Percentiles rank a stretch among this genome's conserved stretches.
phyloP scores from a whole-genome alignment of 352 stramenopile genomes.

The Phytophthora colocasiae region DNA sequence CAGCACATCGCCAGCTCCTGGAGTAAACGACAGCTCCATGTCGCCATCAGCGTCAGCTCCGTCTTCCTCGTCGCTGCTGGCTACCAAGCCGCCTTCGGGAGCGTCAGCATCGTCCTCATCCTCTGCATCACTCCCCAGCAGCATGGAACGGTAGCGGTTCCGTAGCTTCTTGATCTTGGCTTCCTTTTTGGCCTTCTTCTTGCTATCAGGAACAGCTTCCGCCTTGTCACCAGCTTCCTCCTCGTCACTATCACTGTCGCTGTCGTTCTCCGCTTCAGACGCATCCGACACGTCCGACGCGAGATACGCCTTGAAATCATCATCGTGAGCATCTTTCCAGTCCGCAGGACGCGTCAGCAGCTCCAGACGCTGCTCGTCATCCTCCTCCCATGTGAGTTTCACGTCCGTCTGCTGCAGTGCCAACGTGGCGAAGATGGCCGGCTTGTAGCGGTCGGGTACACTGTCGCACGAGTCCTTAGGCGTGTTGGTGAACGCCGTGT shows the following conservation, averaged over 20 bases:
- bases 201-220: slow-evolving; percentile 30
- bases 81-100: slow-evolving; percentile 24
- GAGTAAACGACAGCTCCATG: slow-evolving; percentile 90
- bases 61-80: slow-evolving; percentile 45
- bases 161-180: slow-evolving; percentile 83
- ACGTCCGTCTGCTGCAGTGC: slow-evolving; percentile 94
- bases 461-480: slow-evolving; percentile 85
- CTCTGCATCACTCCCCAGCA: slow-evolving; percentile 77
- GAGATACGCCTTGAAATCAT: slow-evolving; percentile 95
- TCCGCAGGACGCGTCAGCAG: slow-evolving; percentile 73
- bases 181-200: slow-evolving; percentile 64
- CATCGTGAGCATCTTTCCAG: slow-evolving; percentile 90
- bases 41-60: slow-evolving; percentile 46
- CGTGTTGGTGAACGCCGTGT: slow-evolving; percentile 88
- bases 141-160: slow-evolving; percentile 80
- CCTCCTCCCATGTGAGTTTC: slow-evolving; percentile 96
- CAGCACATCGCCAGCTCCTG: slow-evolving; percentile 70
- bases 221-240: slow-evolving; percentile 21
- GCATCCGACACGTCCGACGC: slow-evolving; percentile 86
- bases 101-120: slow-evolving; percentile 60
- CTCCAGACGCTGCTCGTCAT: slow-evolving; percentile 92
- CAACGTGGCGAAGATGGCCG: slow-evolving; percentile 94
- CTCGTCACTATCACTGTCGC: slow-evolving; percentile 41
- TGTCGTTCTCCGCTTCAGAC: slow-evolving; percentile 53
- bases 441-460: slow-evolving; percentile 95